phyloP scores from a whole-genome alignment of 2,329 filamentous ascomycete species.

The Fusarium temperatum region DNA sequence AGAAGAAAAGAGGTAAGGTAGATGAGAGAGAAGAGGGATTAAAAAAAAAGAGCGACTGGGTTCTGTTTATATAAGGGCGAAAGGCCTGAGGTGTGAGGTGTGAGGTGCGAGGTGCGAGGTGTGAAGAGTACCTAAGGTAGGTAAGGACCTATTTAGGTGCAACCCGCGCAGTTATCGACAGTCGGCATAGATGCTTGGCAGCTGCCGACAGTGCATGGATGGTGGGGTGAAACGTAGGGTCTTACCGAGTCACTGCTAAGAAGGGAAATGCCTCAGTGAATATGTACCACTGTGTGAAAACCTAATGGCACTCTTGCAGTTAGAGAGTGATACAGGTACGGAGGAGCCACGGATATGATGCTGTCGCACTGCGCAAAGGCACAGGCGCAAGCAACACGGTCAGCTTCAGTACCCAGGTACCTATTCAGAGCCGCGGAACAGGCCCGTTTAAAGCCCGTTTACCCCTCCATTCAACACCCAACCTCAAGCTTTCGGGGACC shows the following conservation, averaged over 20 bases:
- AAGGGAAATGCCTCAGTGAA: slow-evolving; percentile 8
- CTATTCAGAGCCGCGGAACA: slow-evolving; percentile 6
- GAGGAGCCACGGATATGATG: slow-evolving; percentile 1
- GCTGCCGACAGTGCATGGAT: slow-evolving; percentile 21
- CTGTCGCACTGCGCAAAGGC: background rate
- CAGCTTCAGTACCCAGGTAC: background rate
- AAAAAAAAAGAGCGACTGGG: slow-evolving; percentile 3
- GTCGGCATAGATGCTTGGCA: slow-evolving; percentile 20
- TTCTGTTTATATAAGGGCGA: slow-evolving; percentile 33
- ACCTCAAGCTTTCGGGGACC: slow-evolving; percentile 12
- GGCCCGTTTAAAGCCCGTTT: slow-evolving; percentile 9
- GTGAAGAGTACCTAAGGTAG: background rate
- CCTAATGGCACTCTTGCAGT: background rate
- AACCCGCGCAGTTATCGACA: slow-evolving; percentile 19
- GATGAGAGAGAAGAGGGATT: slow-evolving; percentile 2
- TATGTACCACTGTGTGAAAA: background rate
- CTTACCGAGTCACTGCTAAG: slow-evolving; percentile 13
- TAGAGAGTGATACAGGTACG: background rate
- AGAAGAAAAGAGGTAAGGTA: background rate
- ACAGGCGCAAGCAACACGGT: background rate
- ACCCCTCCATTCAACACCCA: slow-evolving; percentile 23
- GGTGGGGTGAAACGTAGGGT: slow-evolving; percentile 21
- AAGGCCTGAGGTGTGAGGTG: slow-evolving; percentile 13
- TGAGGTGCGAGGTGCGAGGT: background rate
- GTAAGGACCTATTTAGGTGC: background rate